Percentiles rank a stretch among this genome's conserved stretches.
phyloP scores from a whole-genome alignment of 768 basidiomycete species.

The Mycena latifolia region DNA sequence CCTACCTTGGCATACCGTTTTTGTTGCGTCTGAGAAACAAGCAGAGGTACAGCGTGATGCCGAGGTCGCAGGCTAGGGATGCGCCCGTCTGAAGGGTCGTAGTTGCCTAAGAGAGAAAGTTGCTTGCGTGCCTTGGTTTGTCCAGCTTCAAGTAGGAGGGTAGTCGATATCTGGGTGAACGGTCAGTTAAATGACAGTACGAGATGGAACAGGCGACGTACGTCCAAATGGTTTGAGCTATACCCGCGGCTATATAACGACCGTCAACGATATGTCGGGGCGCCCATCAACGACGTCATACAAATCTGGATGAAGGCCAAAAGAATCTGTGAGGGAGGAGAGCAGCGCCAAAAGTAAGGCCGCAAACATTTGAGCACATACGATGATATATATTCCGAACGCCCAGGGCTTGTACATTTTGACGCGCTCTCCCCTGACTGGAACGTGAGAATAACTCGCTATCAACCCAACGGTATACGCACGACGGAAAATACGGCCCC shows the following conservation, averaged over 20 bases:
- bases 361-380: not conserved
- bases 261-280: not conserved
- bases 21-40: slow-evolving; percentile 13
- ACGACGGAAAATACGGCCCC: slow-evolving; percentile 23
- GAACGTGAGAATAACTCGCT: too few relatives aligned
- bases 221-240: too few relatives aligned
- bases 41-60: slow-evolving; percentile 28
- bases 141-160: slow-evolving; percentile 20
- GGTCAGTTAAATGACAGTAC: not conserved
- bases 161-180: slow-evolving; percentile 15
- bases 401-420: not conserved
- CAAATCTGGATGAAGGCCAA: slow-evolving; percentile 24
- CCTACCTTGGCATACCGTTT: slow-evolving; percentile 20
- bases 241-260: slow-evolving; percentile 17
- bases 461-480: not conserved
- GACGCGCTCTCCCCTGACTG: slow-evolving; percentile 14
- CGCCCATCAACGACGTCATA: not conserved
- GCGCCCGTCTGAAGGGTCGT: slow-evolving; percentile 30
- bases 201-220: not conserved
- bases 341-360: too few relatives aligned
- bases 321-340: not conserved
- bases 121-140: not conserved
- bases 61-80: slow-evolving; percentile 26
- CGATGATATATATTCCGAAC: slow-evolving; percentile 16
- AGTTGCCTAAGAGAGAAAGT: slow-evolving; percentile 6